Conservation (phyloP, 805 yeast genomes). For the Candida germanica region DNA sequence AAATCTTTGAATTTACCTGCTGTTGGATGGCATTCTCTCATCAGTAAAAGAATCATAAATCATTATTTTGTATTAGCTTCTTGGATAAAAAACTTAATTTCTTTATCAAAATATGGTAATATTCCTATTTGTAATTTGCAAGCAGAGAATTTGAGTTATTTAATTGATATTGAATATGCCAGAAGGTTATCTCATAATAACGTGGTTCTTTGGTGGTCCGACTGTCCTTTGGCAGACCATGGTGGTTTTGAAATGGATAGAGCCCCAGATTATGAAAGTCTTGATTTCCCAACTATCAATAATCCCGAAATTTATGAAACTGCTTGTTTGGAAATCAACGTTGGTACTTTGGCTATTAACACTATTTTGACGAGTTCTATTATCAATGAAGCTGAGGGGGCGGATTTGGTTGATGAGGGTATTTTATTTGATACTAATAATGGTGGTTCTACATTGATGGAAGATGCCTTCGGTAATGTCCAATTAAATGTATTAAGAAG, state of each 20-base stretch:
- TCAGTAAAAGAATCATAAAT: constrained; percentile 62
- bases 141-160: constrained; percentile 69
- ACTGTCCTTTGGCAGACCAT: constrained; percentile 71
- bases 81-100: constrained; percentile 65
- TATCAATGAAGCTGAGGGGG: constrained; percentile 85
- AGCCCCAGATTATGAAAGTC: constrained; percentile 50
- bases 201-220: constrained; percentile 93
- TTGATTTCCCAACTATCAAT: constrained; percentile 70
- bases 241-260: constrained; percentile 77
- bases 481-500: constrained; percentile 68
- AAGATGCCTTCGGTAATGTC: constrained; percentile 76
- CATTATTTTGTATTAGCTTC: constrained; percentile 71
- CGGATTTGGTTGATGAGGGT: constrained; percentile 59
- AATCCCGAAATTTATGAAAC: constrained; percentile 75
- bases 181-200: constrained; percentile 62
- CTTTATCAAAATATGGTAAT: constrained; percentile 67
- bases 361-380: constrained; percentile 82
- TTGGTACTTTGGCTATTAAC: constrained; percentile 79
- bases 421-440: constrained; percentile 32
- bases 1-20: constrained; percentile 65
- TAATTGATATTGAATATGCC: constrained; percentile 86
- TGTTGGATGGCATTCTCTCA: constrained; percentile 74
- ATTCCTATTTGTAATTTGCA: constrained; percentile 85
- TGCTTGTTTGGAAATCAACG: constrained; percentile 72
- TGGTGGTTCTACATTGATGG: constrained; percentile 57